phyloP scores from a whole-genome alignment of 352 stramenopile genomes.

The Phytophthora meadii region DNA sequence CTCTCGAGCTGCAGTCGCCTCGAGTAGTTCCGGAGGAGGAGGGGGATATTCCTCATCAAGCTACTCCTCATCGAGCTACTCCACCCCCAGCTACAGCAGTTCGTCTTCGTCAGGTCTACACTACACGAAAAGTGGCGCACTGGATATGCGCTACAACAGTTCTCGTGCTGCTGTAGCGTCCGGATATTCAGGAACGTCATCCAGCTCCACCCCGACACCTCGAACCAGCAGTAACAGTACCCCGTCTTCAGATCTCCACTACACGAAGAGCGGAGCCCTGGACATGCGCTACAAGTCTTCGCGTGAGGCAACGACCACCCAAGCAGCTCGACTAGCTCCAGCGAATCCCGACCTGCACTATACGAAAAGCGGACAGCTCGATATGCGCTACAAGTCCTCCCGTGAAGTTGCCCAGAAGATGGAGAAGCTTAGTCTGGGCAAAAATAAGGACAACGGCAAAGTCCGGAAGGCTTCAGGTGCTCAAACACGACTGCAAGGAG shows the following conservation, averaged over 20 bases:
- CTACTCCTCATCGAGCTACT: neutral
- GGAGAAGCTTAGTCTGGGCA: constrained; percentile 19
- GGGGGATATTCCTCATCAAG: neutral
- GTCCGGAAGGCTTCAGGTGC: constrained; percentile 14
- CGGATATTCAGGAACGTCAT: neutral
- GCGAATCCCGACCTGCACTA: constrained; percentile 27
- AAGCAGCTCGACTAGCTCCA: neutral
- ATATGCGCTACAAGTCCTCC: constrained; percentile 42
- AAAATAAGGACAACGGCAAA: constrained; percentile 6
- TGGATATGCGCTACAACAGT: constrained; percentile 40
- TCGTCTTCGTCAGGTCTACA: constrained; percentile 17
- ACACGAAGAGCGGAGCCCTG: constrained; percentile 32
- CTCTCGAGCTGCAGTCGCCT: constrained; percentile 18
- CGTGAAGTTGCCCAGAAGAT: constrained; percentile 28
- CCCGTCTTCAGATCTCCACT: constrained; percentile 22
- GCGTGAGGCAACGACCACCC: constrained; percentile 11
- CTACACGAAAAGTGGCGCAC: constrained; percentile 31
- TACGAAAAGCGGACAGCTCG: constrained; percentile 28
- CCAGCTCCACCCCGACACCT: neutral
- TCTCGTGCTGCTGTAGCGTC: constrained; percentile 14
- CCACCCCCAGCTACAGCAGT: constrained; percentile 4
- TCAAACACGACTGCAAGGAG: constrained; percentile 3
- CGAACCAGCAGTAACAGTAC: neutral
- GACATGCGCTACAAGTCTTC: constrained; percentile 38
- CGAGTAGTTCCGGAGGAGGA: neutral